These are phyloP conservation scores for Sclerotinia spermophila DNA, from an alignment of 2,329 filamentous ascomycete genomes.

Conservation along the genomic window DNA sequence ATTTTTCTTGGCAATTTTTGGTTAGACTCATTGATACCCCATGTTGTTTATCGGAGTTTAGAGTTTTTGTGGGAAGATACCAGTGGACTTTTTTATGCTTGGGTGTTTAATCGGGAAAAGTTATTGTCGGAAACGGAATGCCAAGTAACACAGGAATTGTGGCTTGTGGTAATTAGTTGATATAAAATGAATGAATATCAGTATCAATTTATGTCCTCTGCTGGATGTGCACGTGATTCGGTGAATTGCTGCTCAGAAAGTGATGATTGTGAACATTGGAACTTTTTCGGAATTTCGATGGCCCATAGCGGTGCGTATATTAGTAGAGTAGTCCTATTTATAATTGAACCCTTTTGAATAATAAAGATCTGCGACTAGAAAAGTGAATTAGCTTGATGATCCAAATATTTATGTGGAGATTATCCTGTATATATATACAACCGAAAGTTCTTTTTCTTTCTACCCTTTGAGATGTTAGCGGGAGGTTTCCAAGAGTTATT, in stretches of 20 bases:
- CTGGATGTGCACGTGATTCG: accelerated
- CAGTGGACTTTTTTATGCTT: neutral
- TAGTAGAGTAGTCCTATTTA: accelerated
- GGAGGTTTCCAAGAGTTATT: accelerated
- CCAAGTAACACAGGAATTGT: neutral
- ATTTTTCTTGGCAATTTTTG: neutral
- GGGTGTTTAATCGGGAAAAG: neutral
- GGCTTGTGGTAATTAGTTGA: neutral
- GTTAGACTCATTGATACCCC: neutral
- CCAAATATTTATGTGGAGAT: neutral
- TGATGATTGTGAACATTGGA: neutral
- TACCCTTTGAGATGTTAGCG: neutral
- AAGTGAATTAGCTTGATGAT: neutral
- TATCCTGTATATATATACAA: neutral
- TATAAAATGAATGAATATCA: neutral
- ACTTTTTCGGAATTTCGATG: neutral
- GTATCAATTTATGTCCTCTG: accelerated
- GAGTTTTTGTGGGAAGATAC: accelerated
- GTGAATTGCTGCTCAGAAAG: neutral
- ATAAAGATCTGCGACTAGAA: accelerated
- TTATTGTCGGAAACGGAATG: neutral
- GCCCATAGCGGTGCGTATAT: no score
- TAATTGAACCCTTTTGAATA: no score
- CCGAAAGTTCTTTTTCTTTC: neutral
- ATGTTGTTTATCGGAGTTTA: neutral